A percentile compares a stretch with the other conserved stretches of the same genome.
These are phyloP conservation scores for Monilinia laxa DNA, from an alignment of 2,329 filamentous ascomycete genomes.

Conservation along the genomic window DNA sequence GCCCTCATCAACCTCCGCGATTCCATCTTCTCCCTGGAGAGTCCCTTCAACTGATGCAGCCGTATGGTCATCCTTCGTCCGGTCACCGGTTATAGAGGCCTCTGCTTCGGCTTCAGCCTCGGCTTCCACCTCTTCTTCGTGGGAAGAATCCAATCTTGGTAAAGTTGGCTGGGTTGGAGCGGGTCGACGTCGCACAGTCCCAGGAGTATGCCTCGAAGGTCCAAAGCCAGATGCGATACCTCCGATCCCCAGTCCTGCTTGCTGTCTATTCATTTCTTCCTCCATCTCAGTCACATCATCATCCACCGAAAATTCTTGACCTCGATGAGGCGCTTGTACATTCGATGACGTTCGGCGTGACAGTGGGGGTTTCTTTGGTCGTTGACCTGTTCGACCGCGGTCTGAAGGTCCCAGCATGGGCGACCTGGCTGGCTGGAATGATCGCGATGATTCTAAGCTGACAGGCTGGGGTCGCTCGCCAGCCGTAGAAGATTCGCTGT, in stretches of 20 bases:
- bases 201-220: conserved; percentile 48
- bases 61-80: conserved; percentile 25
- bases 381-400: conserved; percentile 40
- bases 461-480: conserved; percentile 35
- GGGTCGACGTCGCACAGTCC: conserved; percentile 51
- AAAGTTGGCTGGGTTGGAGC: conserved; percentile 48
- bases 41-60: conserved; percentile 34
- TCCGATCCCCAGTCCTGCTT: conserved; percentile 42
- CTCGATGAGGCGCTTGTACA: conserved; percentile 68
- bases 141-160: conserved; percentile 49
- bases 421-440: conserved; percentile 35
- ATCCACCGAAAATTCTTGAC: conserved; percentile 86
- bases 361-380: conserved; percentile 64
- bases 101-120: conserved; percentile 28
- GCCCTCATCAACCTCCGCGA: conserved; percentile 44
- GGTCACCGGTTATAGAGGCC: conserved; percentile 26
- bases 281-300: conserved; percentile 82
- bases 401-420: conserved; percentile 40
- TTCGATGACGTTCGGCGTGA: conserved; percentile 73
- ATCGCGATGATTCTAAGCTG: conserved; percentile 38
- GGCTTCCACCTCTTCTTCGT: conserved; percentile 46
- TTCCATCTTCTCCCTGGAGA: conserved; percentile 42
- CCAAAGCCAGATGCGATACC: conserved; percentile 41
- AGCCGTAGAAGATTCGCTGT: conserved; percentile 35
- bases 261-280: conserved; percentile 57